phyloP scores from a whole-genome alignment of 345 rosid genomes.

The Camelina hispida region DNA sequence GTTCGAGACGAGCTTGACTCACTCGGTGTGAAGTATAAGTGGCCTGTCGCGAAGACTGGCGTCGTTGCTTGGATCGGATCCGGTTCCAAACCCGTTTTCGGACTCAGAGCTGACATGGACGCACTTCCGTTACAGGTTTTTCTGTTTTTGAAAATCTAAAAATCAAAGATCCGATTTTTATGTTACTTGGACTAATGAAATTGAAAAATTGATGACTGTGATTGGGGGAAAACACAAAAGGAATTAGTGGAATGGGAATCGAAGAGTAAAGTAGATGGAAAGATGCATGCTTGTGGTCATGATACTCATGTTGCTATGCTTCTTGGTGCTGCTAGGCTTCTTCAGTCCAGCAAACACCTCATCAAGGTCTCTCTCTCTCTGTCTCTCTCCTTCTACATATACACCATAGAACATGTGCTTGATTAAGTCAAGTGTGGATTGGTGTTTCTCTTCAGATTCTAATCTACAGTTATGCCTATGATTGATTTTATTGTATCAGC shows the following conservation, averaged over 20 bases:
- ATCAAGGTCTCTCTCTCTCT: conserved; percentile 52
- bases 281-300: conserved; percentile 85
- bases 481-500: conserved; percentile 10
- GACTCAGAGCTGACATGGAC: conserved; percentile 80
- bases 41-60: conserved; percentile 74
- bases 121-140: conserved; percentile 74
- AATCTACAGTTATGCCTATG: background rate
- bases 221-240: conserved; percentile 26
- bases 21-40: conserved; percentile 61
- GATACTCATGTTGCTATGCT: conserved; percentile 81
- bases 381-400: background rate
- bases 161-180: background rate
- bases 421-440: background rate
- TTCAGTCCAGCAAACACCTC: conserved; percentile 49
- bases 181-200: background rate
- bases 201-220: background rate
- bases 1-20: conserved; percentile 63
- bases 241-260: conserved; percentile 78
- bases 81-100: conserved; percentile 59
- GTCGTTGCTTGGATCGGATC: conserved; percentile 67
- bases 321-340: conserved; percentile 79
- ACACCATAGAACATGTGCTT: background rate
- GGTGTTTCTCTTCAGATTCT: background rate
- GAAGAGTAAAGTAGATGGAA: conserved; percentile 69
- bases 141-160: background rate